Evolutionary conservation across 805 yeast genomes (phyloP), one percentile per base, ranked within the genome.

Genomic region (Ogataea glucozyma): DNA sequence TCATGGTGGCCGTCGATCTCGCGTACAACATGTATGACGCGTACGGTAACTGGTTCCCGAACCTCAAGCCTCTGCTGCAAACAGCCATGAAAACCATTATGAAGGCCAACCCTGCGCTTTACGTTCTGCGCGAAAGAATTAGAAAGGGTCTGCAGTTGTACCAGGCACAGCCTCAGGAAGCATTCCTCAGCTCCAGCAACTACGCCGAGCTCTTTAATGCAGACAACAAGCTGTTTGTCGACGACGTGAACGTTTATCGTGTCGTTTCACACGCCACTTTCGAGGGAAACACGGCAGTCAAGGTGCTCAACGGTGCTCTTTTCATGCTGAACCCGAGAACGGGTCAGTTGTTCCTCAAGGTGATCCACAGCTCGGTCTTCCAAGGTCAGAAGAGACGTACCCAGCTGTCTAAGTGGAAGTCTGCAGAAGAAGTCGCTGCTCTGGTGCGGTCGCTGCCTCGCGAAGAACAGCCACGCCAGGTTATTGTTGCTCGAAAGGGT

Each of bases 11-110:
- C 31, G 76, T 93, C 47, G 99, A 93, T 65, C 70, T 93, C 51
- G 96, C 98, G 0, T 93, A 93, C 62, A 93, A 93, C 63, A 87
- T 89, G 84, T 90, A 85, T 60, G 97, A 89, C 64, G 90, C 96
- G 0, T 93, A 88, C 64, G 99, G 99, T 23, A 88, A 88, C 56
- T 93, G 99, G 99, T 86, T 93, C 68, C 91, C 95, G 2, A 98
- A 98, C 1, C 67, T 91, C 65, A 93, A 93, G 63, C 88, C 88
- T 3, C 70, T 93, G 56, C 71, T 93, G 70, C 95, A 87, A 58
- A 88, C 83, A 57, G 95, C 97, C 11, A 83, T 93, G 96, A 76
- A 80, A 49, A 91, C 93, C 26, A 86, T 93, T 34, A 86, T 90
- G 96, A 89, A 88, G 58, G 85, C 93, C 1, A 93, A 91, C 57